Evolutionary conservation across 2,329 filamentous ascomycete species (phyloP).

Genomic region (Sarocladium kiliense): DNA sequence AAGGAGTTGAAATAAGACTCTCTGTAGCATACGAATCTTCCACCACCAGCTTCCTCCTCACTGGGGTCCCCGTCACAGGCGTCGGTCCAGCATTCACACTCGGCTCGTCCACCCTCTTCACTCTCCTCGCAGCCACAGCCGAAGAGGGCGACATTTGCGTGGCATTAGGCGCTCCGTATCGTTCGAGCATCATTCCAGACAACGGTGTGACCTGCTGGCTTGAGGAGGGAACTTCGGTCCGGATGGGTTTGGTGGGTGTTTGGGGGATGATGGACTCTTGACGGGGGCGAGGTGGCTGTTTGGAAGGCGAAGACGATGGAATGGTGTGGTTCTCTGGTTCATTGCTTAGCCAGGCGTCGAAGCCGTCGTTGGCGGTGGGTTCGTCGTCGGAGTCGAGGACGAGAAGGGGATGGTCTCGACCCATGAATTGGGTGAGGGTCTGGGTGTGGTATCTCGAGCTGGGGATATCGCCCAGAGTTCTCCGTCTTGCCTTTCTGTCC

Average conservation of each 20-base stretch:
- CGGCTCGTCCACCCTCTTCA: not conserved
- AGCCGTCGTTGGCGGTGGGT: constrained; percentile 20
- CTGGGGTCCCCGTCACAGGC: constrained; percentile 1
- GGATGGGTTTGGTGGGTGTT: constrained; percentile 31
- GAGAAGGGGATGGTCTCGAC: constrained; percentile 14
- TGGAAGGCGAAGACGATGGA: constrained; percentile 16
- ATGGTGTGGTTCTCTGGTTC: not conserved
- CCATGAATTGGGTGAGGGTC: constrained; percentile 35
- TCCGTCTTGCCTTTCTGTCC: constrained; percentile 16
- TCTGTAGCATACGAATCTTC: constrained; percentile 39
- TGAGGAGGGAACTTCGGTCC: constrained; percentile 40
- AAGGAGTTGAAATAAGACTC: not conserved
- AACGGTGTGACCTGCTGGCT: constrained; percentile 29
- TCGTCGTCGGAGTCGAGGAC: constrained; percentile 37
- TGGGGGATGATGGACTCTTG: constrained; percentile 34
- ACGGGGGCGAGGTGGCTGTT: constrained; percentile 15
- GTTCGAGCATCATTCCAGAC: constrained; percentile 32
- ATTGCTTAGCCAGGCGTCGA: constrained; percentile 25
- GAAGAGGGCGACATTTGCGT: constrained; percentile 27
- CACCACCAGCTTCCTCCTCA: constrained; percentile 29
- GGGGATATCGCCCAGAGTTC: constrained; percentile 24
- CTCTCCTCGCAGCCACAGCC: not conserved
- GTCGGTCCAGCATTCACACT: constrained; percentile 5
- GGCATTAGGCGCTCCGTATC: constrained; percentile 29
- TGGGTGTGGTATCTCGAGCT: constrained; percentile 34